A percentile compares a stretch with the other conserved stretches of the same genome.
These are phyloP conservation scores for Apophysomyces ossiformis DNA, from an alignment of 371 early-diverging fungal species.

Conservation along the genomic window DNA sequence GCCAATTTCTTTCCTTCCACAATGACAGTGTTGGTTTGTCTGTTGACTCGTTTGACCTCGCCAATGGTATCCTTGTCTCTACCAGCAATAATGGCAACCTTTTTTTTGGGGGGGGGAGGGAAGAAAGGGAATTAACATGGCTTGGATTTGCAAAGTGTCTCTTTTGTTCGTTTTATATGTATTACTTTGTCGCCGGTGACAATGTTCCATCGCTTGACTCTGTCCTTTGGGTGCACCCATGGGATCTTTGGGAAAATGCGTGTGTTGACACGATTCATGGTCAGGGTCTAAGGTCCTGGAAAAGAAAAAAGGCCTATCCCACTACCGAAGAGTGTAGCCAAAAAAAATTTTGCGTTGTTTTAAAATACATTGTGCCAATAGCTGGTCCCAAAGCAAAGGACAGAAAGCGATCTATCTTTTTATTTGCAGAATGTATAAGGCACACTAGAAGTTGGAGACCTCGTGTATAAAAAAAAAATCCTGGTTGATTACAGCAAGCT, in stretches of 20 bases:
- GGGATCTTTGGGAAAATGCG: constrained; percentile 38
- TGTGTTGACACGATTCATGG: constrained; percentile 29
- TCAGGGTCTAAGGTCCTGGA: not conserved
- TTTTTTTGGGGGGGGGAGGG: not conserved
- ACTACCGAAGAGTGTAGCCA: too few species aligned
- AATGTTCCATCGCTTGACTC: constrained; percentile 49
- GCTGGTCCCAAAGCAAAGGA: too few species aligned
- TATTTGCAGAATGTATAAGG: too few species aligned
- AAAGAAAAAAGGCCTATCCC: too few species aligned
- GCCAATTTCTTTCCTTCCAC: constrained; percentile 57
- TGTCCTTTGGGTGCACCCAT: constrained; percentile 52
- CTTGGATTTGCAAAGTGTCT: too few species aligned
- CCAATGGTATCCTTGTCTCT: constrained; percentile 58
- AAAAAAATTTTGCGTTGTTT: too few species aligned
- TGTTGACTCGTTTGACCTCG: constrained; percentile 48
- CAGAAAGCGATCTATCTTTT: too few species aligned
- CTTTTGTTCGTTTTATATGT: too few species aligned
- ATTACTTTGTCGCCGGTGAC: constrained; percentile 53
- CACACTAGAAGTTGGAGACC: too few species aligned
- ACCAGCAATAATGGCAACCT: constrained; percentile 59
- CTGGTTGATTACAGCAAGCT: too few species aligned
- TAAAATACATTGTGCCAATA: too few species aligned
- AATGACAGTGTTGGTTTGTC: constrained; percentile 46
- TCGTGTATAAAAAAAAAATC: too few species aligned
- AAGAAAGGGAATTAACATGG: not conserved